These are phyloP conservation scores for Yarrowia galli DNA, from an alignment of 1,139 yeast genomes.

Conservation along the genomic window DNA sequence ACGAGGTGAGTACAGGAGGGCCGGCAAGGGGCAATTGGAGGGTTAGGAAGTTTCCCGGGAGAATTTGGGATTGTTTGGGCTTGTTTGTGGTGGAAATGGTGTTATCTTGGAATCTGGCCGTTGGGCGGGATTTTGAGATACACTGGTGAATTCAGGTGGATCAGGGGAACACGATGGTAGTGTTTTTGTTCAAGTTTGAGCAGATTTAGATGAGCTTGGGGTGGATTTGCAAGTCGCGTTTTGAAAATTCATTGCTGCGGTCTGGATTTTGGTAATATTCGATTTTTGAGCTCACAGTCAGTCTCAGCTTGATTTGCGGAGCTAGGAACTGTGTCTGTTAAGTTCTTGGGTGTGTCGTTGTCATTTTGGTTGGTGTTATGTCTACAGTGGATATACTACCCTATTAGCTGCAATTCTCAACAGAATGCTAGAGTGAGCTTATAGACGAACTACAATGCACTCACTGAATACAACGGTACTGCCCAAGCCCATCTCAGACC, in stretches of 20 bases:
- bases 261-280: too few relatives aligned
- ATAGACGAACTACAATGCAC: too few relatives aligned
- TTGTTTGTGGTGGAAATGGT: neutral
- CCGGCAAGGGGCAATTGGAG: neutral
- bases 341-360: too few relatives aligned
- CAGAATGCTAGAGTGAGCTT: too few relatives aligned
- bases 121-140: neutral
- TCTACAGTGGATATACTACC: too few relatives aligned
- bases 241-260: too few relatives aligned
- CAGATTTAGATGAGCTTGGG: neutral
- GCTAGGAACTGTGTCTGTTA: too few relatives aligned
- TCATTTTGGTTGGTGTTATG: too few relatives aligned
- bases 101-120: neutral
- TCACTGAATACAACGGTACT: neutral
- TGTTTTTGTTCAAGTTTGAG: too few relatives aligned
- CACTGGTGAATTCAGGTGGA: neutral
- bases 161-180: neutral
- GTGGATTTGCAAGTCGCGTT: neutral
- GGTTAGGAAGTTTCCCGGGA: neutral
- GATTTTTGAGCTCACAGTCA: too few relatives aligned
- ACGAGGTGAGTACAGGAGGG: constrained; percentile 12
- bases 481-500: neutral
- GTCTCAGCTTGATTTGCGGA: too few relatives aligned
- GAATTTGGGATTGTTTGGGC: neutral
- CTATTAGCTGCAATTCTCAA: neutral